Percentiles rank a stretch among this genome's conserved stretches.
Conservation (phyloP, 2,329 filamentous ascomycete genomes). For the Stemphylium lycopersici region DNA sequence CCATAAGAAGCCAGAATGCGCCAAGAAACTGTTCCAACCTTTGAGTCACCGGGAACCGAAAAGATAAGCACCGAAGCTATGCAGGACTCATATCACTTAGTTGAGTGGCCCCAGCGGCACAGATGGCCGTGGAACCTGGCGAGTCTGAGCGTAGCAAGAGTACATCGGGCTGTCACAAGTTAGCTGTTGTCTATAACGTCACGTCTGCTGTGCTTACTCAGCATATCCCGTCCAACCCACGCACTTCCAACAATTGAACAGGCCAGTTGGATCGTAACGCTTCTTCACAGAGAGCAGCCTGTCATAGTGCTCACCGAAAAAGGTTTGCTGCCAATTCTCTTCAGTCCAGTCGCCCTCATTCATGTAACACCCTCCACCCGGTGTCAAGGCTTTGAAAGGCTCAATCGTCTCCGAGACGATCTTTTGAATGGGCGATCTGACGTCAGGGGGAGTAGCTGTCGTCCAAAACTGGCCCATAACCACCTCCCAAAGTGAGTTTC, state of each 20-base stretch:
- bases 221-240: conserved; percentile 45
- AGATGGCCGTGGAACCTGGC: conserved; percentile 25
- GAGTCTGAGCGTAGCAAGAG: conserved; percentile 37
- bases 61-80: neutral
- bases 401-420: conserved; percentile 39
- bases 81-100: neutral
- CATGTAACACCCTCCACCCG: conserved; percentile 45
- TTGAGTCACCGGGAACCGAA: neutral
- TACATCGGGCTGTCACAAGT: conserved; percentile 33
- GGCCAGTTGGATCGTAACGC: conserved; percentile 36
- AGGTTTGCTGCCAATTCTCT: conserved; percentile 43
- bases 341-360: conserved; percentile 47
- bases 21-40: no score
- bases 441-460: conserved; percentile 18
- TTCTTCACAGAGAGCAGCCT: conserved; percentile 36
- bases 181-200: conserved; percentile 6
- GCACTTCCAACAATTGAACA: conserved; percentile 49
- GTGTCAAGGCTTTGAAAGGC: conserved; percentile 42
- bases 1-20: no score
- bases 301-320: conserved; percentile 44
- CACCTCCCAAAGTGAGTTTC: conserved; percentile 43
- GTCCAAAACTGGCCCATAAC: conserved; percentile 44
- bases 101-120: conserved; percentile 29
- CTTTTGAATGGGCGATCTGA: conserved; percentile 36
- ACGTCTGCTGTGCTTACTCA: conserved; percentile 30